A percentile compares a stretch with the other conserved stretches of the same genome.
phyloP scores from a whole-genome alignment of 192 early-diverging fungal species.

The Jimgerdemannia flammicorona region DNA sequence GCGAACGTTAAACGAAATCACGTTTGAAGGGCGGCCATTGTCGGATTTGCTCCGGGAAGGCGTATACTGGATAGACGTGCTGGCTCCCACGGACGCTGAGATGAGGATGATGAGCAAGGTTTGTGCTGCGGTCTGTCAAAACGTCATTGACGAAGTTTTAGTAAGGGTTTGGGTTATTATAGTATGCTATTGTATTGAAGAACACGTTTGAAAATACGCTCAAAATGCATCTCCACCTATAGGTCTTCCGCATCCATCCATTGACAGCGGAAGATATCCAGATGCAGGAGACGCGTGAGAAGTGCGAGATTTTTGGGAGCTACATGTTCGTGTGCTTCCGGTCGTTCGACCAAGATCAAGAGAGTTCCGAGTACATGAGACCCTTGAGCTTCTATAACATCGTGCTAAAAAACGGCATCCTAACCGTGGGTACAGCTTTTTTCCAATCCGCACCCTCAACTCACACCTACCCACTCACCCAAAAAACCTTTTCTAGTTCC shows the following conservation, averaged over 20 bases:
- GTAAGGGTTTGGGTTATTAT: too few relatives aligned
- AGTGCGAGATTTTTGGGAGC: slow-evolving; percentile 82
- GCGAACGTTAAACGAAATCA: neutral
- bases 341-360: slow-evolving; percentile 64
- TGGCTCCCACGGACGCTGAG: slow-evolving; percentile 58
- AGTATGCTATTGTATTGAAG: too few relatives aligned
- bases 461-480: neutral
- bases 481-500: slow-evolving; percentile 53
- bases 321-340: slow-evolving; percentile 94
- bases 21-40: neutral
- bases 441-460: too few relatives aligned
- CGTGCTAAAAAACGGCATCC: slow-evolving; percentile 64
- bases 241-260: slow-evolving; percentile 72
- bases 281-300: slow-evolving; percentile 87
- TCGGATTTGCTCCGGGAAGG: neutral
- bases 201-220: neutral
- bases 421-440: slow-evolving; percentile 41
- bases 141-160: neutral
- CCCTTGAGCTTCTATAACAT: slow-evolving; percentile 65
- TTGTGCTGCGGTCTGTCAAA: neutral
- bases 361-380: slow-evolving; percentile 58
- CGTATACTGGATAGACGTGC: slow-evolving; percentile 59
- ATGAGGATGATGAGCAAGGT: slow-evolving; percentile 55
- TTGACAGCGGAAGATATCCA: slow-evolving; percentile 86
- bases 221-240: neutral